Conservation (phyloP, 2,329 filamentous ascomycete species). For the Fusarium sp. region DNA sequence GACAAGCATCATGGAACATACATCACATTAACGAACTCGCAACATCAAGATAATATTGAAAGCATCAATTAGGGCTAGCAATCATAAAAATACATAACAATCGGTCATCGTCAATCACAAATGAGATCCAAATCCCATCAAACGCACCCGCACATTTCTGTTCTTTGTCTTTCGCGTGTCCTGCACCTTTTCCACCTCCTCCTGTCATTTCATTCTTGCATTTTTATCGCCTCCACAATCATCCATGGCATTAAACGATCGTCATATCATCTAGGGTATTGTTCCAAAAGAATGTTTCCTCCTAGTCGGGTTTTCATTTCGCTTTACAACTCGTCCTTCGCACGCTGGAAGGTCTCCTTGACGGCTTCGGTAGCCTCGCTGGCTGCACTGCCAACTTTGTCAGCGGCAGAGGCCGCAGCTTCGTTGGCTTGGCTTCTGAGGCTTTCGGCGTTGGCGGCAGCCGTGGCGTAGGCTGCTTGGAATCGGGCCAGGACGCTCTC, state of each 20-base stretch:
- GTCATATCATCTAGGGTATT: conserved; percentile 47
- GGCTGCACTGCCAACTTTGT: conserved; percentile 53
- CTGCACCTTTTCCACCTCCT: conserved; percentile 20
- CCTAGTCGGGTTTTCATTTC: conserved; percentile 8
- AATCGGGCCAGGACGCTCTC: conserved; percentile 82
- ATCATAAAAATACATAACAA: conserved; percentile 37
- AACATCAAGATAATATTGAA: neutral
- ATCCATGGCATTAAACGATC: conserved; percentile 43
- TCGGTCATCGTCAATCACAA: conserved; percentile 23
- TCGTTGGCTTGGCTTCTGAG: conserved; percentile 51
- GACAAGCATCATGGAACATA: neutral
- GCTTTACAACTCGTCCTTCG: conserved; percentile 56
- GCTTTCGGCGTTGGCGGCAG: conserved; percentile 65
- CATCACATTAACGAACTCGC: neutral
- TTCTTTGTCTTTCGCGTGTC: conserved; percentile 22
- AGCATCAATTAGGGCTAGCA: conserved; percentile 27
- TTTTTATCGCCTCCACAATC: conserved; percentile 9
- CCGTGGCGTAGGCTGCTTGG: conserved; percentile 77
- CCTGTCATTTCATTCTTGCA: conserved; percentile 23
- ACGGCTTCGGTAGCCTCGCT: conserved; percentile 57
- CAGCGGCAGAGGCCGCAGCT: conserved; percentile 50
- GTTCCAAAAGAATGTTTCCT: conserved; percentile 43
- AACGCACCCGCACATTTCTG: conserved; percentile 21
- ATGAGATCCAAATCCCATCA: conserved; percentile 42
- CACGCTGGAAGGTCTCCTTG: conserved; percentile 52